Evolutionary conservation across 768 basidiomycete species (phyloP).

Genomic region (Boletus fagicola): DNA sequence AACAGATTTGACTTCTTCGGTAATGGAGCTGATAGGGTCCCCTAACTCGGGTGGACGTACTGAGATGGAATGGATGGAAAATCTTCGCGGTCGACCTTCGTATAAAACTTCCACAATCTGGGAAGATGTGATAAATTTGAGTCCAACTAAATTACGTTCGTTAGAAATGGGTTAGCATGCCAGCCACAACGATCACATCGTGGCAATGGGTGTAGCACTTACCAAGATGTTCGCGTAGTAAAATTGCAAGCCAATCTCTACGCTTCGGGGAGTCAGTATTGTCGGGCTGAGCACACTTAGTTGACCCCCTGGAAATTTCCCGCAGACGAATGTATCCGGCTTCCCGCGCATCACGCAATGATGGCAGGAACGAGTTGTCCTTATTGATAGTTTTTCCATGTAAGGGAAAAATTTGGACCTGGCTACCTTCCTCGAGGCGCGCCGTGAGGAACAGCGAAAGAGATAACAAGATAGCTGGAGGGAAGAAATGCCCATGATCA

Average conservation of each 20-base stretch:
- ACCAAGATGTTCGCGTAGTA: slow-evolving; percentile 71
- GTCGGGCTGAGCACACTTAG: slow-evolving; percentile 21
- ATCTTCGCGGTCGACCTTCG: slow-evolving; percentile 58
- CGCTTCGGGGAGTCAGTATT: slow-evolving; percentile 34
- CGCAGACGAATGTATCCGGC: slow-evolving; percentile 52
- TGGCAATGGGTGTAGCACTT: slow-evolving; percentile 17
- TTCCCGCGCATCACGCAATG: slow-evolving; percentile 47
- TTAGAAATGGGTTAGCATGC: slow-evolving; percentile 7
- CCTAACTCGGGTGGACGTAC: slow-evolving; percentile 20
- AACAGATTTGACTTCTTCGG: slow-evolving; percentile 43
- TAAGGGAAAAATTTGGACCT: slow-evolving; percentile 50
- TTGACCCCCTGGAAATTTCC: slow-evolving; percentile 38
- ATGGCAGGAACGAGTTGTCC: slow-evolving; percentile 46
- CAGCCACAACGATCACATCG: neutral
- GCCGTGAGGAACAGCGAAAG: slow-evolving; percentile 62
- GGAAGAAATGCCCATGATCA: slow-evolving; percentile 3
- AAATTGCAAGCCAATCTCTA: slow-evolving; percentile 65
- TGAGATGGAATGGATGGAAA: slow-evolving; percentile 51
- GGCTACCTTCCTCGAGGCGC: slow-evolving; percentile 47
- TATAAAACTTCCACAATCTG: slow-evolving; percentile 65
- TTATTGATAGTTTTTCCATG: slow-evolving; percentile 38
- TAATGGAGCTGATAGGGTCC: slow-evolving; percentile 34
- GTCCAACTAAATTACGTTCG: slow-evolving; percentile 51
- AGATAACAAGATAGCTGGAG: slow-evolving; percentile 54
- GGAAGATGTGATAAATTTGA: slow-evolving; percentile 61